Base-by-base conservation (phyloP, 805 yeast genomes). In the Starmera quercuum region DNA sequence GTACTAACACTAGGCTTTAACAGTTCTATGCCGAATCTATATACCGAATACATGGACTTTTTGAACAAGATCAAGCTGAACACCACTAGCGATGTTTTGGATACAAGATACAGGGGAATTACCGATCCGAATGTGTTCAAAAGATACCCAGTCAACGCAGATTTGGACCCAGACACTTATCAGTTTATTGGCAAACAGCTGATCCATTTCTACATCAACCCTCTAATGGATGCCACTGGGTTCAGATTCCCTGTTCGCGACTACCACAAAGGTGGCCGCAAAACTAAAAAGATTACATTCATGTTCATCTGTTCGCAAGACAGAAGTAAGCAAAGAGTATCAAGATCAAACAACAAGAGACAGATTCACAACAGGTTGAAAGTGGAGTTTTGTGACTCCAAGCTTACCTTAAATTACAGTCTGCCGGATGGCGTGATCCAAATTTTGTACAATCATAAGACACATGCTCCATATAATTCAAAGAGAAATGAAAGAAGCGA, bases 301-400 rank as follows among this genome's bases (percentile, higher is more conserved):
- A 63, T 58, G 61, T 66, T 61, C 36, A 58, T 66, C 20, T 66
- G 72, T 37, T 61, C 68, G 3, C 71, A 66, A 34, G 72, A 66
- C 38, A 55, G 51, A 30, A 42, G 52, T n/a, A 54, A 64, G 17
- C 67, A 65, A 36, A 54, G 72, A 31, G 62, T 59, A 37, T 59
- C 68, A 9, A 46, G 71, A 35, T 59, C 68, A 27, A 59, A 53
- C 7, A 50, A 60, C 30, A 59, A 61, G 34, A 53, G 68, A 33
- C 54, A 46, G 21, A 56, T 63, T 14, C 40, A 54, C 7, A 66
- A 65, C 43, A 62, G 57, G 41, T 44, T 66, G 33, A 66, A 66
- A 42, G 58, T 60, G 2, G 65, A 63, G 34, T 53, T 54, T 7
- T 66, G 72, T 35, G 56, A 58, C 7, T 65, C 71, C 0, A 61